Evolutionary conservation across 2,329 filamentous ascomycete species (phyloP).

Genomic region (Phyllosticta citribraziliensis): DNA sequence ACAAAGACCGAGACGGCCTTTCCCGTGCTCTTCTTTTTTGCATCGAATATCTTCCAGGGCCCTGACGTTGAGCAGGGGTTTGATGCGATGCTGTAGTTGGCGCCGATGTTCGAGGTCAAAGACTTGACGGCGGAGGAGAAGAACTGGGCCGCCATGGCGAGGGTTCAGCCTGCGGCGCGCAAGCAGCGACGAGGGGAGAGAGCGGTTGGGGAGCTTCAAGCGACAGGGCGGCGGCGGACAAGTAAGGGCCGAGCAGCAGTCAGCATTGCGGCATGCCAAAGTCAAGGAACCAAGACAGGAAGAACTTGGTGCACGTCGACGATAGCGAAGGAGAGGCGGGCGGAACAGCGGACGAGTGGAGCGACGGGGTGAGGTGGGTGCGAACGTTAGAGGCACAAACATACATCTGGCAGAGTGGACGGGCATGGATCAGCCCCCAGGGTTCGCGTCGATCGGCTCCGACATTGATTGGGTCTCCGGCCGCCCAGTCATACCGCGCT

Average conservation of each 20-base stretch:
- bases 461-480: neutral
- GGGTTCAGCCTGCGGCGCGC: conserved; percentile 11
- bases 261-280: conserved; percentile 7
- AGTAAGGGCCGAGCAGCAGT: conserved; percentile 3
- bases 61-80: conserved; percentile 71
- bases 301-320: neutral
- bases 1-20: conserved; percentile 87
- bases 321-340: neutral
- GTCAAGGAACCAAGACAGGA: neutral
- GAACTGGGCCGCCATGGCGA: conserved; percentile 56
- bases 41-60: conserved; percentile 96
- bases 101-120: conserved; percentile 84
- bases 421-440: neutral
- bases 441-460: neutral
- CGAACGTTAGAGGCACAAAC: neutral
- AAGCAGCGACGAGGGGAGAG: conserved; percentile 3
- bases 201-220: neutral
- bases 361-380: neutral
- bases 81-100: conserved; percentile 77
- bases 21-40: conserved; percentile 89
- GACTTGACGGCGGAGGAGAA: conserved; percentile 91
- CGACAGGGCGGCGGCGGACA: neutral
- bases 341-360: neutral
- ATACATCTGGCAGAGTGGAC: neutral
- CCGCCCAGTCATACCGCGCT: neutral